Evolutionary conservation across 2,329 filamentous ascomycete species (phyloP), one percentile per base, ranked within the genome.

Genomic region (Trematosphaeria pertusa): DNA sequence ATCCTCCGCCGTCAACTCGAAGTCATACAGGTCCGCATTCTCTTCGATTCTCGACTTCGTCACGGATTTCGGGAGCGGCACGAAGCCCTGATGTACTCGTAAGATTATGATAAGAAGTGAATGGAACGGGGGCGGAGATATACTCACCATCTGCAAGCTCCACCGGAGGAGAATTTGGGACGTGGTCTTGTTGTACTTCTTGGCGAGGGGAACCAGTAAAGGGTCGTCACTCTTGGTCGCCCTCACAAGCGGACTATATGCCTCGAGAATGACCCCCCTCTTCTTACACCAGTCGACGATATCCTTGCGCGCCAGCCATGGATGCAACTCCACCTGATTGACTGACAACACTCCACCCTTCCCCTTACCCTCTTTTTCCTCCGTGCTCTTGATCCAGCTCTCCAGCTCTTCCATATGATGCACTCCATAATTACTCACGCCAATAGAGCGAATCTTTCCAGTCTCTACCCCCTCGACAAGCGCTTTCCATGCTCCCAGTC

Each of bases 271-370:
- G 1, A 80, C 68, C 22, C 67, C 71, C 43, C 76, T 70, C 69
- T 86, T 78, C 53, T 78, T 71, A 59, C 88, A 88, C 91, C 91
- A 97, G 36, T 82, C 76, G 7, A 86, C 85, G 50, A 97, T 90
- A 63, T 96, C 91, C 17, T 79, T 75, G n/a, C 91, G 80, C 7
- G 85, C 80, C 32, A 91, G 83, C 91, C 91, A 97, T 1, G 92
- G 92, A 72, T 97, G 92, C 9, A 97, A 75, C 73, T 97, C 92
- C 73, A 73, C 54, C 73, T 96, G 92, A 31, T 90, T 91, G 28
- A 96, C 88, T 50, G 86, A 88, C 62, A 96, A 81, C 31, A 89
- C 76, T 18, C 89, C 89, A 3, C 81, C 82, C 56, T 84, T 86
- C 8, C 85, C 86, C 46, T 77, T 74, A 1, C 83, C 84, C 35